phyloP scores from a whole-genome alignment of 768 basidiomycete species.

The Lactarius sanguifluus region DNA sequence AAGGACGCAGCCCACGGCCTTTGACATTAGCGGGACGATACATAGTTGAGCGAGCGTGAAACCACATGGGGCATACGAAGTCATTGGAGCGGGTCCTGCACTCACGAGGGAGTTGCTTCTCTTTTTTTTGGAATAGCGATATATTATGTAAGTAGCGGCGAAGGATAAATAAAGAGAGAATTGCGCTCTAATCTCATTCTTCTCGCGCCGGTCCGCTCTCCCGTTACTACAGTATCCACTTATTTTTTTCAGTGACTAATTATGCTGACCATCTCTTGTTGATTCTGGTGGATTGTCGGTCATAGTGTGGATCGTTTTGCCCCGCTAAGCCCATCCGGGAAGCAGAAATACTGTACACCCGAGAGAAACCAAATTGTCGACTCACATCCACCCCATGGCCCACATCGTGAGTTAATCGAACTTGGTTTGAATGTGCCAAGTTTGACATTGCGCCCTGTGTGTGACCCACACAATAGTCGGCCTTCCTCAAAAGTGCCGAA shows the following conservation, averaged over 20 bases:
- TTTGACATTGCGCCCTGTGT: not conserved
- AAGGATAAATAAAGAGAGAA: too few relatives aligned
- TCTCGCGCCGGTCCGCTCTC: too few relatives aligned
- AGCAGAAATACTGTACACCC: not conserved
- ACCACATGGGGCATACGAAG: too few relatives aligned
- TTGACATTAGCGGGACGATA: too few relatives aligned
- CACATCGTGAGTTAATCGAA: not conserved
- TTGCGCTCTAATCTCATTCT: too few relatives aligned
- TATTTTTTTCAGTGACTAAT: not conserved
- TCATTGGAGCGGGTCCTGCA: too few relatives aligned
- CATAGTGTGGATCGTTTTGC: not conserved
- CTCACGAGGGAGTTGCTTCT: too few relatives aligned
- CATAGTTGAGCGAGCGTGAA: too few relatives aligned
- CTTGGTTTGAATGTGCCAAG: not conserved
- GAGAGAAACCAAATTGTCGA: not conserved
- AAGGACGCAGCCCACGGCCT: too few relatives aligned
- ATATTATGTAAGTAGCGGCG: too few relatives aligned
- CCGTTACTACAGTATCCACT: too few relatives aligned
- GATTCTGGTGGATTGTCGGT: not conserved
- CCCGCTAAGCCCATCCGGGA: not conserved
- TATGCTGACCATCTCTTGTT: not conserved
- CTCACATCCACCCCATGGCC: not conserved
- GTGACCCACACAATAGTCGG: not conserved
- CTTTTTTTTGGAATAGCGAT: too few relatives aligned
- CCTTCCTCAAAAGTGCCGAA: not conserved